Evolutionary conservation across 176 grass and related monocot genomes (phyloP).

Genomic region (Carex scoparia): DNA sequence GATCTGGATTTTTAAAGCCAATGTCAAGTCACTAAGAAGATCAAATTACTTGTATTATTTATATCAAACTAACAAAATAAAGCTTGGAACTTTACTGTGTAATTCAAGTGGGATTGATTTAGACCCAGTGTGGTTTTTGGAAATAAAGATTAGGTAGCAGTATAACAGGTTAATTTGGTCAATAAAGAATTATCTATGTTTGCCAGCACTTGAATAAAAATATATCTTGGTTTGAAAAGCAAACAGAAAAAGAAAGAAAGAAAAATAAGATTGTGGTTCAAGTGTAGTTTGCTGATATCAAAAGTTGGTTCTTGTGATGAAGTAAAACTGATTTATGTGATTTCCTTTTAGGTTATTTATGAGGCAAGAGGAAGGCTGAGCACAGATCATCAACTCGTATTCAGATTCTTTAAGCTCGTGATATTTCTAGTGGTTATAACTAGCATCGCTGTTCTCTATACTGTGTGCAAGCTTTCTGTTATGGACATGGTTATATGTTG

Average conservation of each 20-base stretch:
- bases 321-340: constrained; percentile 19
- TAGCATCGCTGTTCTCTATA: constrained; percentile 57
- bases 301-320: neutral
- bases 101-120: neutral
- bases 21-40: neutral
- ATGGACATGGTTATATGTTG: constrained; percentile 79
- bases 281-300: constrained; percentile 8
- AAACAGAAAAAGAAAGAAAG: neutral
- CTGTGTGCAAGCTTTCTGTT: constrained; percentile 65
- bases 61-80: neutral
- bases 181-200: neutral
- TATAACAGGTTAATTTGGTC: neutral
- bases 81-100: neutral
- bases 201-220: neutral
- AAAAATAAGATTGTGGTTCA: neutral
- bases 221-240: neutral
- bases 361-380: constrained; percentile 57
- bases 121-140: neutral
- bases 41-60: neutral
- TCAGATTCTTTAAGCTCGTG: constrained; percentile 78
- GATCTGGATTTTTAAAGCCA: neutral
- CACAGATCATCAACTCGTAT: constrained; percentile 73
- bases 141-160: neutral
- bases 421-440: constrained; percentile 65
- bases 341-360: constrained; percentile 57